Conservation (phyloP, 805 yeast genomes). For the Lipomyces starkeyi region DNA sequence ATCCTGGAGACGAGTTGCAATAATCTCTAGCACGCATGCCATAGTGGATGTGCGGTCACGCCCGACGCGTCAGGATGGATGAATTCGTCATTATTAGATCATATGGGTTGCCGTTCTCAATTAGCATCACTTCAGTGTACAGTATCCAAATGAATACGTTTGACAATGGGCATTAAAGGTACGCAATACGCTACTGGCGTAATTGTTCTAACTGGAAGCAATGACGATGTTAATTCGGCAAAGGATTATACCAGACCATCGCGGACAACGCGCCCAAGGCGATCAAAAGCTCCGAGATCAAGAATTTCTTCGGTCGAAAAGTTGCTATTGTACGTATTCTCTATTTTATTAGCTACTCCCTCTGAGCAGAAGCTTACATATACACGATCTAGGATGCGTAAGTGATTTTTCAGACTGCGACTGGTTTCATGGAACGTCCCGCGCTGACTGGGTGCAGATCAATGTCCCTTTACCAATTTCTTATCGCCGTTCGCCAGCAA, state of each 20-base stretch:
- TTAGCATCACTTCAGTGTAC: background rate
- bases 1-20: too few relatives aligned
- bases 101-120: background rate
- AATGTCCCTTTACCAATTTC: conserved; percentile 94
- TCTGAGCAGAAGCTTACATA: conserved; percentile 1
- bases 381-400: conserved; percentile 42
- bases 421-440: background rate
- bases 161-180: conserved; percentile 59
- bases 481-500: conserved; percentile 94
- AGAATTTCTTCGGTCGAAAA: conserved; percentile 86
- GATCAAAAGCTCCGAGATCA: conserved; percentile 76
- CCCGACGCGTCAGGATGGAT: too few relatives aligned
- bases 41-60: too few relatives aligned
- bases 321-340: conserved; percentile 76
- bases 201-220: background rate
- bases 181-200: conserved; percentile 6
- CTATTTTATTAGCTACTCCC: background rate
- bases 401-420: conserved; percentile 13
- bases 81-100: too few relatives aligned
- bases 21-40: too few relatives aligned
- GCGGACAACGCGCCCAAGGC: conserved; percentile 90
- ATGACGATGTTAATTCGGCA: background rate
- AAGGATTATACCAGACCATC: conserved; percentile 83
- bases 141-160: background rate
- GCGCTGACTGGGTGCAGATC: conserved; percentile 60